Evolutionary conservation across 2,329 filamentous ascomycete species (phyloP).

Genomic region (Curvularia hawaiiensis): DNA sequence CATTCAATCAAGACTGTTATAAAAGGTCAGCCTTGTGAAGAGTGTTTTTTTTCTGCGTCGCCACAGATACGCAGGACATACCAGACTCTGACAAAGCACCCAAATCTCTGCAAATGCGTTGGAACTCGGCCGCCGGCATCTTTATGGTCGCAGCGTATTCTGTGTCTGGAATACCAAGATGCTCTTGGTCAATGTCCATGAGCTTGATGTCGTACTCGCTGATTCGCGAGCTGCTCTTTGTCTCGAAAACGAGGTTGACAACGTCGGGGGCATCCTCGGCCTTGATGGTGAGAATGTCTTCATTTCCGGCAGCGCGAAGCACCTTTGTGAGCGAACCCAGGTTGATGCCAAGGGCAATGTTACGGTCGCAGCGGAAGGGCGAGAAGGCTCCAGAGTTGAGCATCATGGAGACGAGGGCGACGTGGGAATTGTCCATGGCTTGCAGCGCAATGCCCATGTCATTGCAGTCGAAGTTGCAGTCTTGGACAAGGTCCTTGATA

Average conservation of each 20-base stretch:
- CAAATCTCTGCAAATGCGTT: constrained; percentile 92
- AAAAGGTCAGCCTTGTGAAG: constrained; percentile 27
- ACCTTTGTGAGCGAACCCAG: constrained; percentile 96
- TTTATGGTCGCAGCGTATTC: constrained; percentile 91
- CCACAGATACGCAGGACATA: constrained; percentile 54
- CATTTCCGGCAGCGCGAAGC: constrained; percentile 88
- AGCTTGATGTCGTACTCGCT: constrained; percentile 99
- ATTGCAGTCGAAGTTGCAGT: constrained; percentile 99
- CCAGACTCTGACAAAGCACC: constrained; percentile 93
- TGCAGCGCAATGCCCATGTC: constrained; percentile 97
- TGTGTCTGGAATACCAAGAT: constrained; percentile 98
- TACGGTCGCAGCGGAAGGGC: constrained; percentile 97
- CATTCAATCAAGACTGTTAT: constrained; percentile 87
- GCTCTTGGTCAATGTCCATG: constrained; percentile 99
- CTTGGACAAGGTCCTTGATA: constrained; percentile 98
- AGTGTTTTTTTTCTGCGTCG: neutral
- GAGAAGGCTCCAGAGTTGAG: constrained; percentile 94
- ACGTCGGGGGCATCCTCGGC: constrained; percentile 96
- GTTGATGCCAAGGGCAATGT: constrained; percentile 98
- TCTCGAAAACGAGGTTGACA: constrained; percentile 96
- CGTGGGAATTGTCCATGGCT: constrained; percentile 99
- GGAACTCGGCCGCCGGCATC: constrained; percentile 90
- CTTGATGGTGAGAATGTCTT: constrained; percentile 95
- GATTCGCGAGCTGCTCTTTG: constrained; percentile 81
- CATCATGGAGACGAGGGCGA: constrained; percentile 98